Percentiles rank a stretch among this genome's conserved stretches.
phyloP scores from a whole-genome alignment of 1,284 basidiomycete species.

The Rhodofomes roseus region DNA sequence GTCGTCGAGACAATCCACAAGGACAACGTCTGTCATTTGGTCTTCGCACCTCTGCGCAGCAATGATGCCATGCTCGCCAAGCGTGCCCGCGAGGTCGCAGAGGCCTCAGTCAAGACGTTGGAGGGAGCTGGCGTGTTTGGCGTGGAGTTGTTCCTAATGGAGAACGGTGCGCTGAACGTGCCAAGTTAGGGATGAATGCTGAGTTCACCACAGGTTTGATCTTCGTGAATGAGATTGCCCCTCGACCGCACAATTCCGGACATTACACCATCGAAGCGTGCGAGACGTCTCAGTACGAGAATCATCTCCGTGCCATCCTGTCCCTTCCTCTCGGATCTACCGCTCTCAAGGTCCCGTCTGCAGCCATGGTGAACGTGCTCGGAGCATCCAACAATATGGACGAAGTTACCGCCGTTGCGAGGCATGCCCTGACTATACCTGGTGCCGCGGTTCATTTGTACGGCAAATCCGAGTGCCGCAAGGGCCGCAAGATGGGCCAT shows the following conservation, averaged over 20 bases:
- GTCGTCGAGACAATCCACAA: constrained; percentile 96
- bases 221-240: constrained; percentile 96
- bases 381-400: constrained; percentile 69
- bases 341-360: constrained; percentile 80
- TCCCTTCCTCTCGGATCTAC: constrained; percentile 89
- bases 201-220: constrained; percentile 54
- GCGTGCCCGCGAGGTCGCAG: constrained; percentile 74
- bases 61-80: constrained; percentile 53
- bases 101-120: constrained; percentile 79
- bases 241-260: constrained; percentile 98
- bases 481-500: constrained; percentile 97
- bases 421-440: constrained; percentile 59
- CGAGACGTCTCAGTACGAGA: constrained; percentile 95
- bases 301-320: constrained; percentile 96
- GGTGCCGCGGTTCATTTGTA: constrained; percentile 90
- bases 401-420: constrained; percentile 52
- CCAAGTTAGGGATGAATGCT: neutral
- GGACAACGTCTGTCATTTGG: constrained; percentile 92
- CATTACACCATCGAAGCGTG: constrained; percentile 99
- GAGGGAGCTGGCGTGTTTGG: constrained; percentile 94
- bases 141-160: constrained; percentile 96
- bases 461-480: constrained; percentile 87
- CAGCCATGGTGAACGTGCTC: constrained; percentile 95
- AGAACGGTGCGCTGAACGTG: constrained; percentile 57
- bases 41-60: constrained; percentile 81